These are phyloP conservation scores for Lippia alba DNA, from an alignment of 305 asterid species.

Conservation along the genomic window DNA sequence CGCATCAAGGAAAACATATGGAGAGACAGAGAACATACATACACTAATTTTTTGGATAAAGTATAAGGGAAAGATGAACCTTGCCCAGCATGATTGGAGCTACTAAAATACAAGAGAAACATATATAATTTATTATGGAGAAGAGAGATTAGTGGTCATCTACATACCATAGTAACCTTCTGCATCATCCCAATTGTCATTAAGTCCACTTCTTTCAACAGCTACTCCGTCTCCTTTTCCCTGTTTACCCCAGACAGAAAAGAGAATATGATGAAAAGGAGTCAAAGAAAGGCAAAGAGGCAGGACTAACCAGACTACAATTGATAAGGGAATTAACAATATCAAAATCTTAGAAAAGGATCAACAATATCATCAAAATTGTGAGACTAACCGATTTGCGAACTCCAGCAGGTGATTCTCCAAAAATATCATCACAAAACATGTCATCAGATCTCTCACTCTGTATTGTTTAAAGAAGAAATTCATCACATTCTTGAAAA, in stretches of 20 bases:
- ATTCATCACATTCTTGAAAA: constrained; percentile 23
- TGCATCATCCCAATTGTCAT: constrained; percentile 99
- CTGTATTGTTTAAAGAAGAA: constrained; percentile 57
- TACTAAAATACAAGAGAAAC: constrained; percentile 28
- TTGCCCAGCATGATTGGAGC: constrained; percentile 9
- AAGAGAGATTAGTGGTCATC: constrained; percentile 14
- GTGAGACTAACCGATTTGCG: constrained; percentile 69
- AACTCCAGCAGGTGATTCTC: constrained; percentile 92
- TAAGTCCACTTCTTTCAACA: constrained; percentile 76
- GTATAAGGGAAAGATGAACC: constrained; percentile 5
- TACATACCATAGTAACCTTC: constrained; percentile 96
- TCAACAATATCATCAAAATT: neutral
- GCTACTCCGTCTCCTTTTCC: constrained; percentile 78
- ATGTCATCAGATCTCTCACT: constrained; percentile 85
- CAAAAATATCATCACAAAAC: constrained; percentile 97
- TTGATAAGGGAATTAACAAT: neutral
- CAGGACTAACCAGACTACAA: neutral
- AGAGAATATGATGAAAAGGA: neutral
- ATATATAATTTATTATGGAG: neutral
- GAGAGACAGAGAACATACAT: constrained; percentile 2
- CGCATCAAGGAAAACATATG: constrained; percentile 5
- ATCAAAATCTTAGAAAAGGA: constrained; percentile 10
- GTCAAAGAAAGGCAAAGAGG: constrained; percentile 1
- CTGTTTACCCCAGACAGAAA: constrained; percentile 40
- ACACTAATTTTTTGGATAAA: constrained; percentile 13